Evolutionary conservation across 306 rosid species (phyloP).

Genomic region (Lithocarpus polystachyus): DNA sequence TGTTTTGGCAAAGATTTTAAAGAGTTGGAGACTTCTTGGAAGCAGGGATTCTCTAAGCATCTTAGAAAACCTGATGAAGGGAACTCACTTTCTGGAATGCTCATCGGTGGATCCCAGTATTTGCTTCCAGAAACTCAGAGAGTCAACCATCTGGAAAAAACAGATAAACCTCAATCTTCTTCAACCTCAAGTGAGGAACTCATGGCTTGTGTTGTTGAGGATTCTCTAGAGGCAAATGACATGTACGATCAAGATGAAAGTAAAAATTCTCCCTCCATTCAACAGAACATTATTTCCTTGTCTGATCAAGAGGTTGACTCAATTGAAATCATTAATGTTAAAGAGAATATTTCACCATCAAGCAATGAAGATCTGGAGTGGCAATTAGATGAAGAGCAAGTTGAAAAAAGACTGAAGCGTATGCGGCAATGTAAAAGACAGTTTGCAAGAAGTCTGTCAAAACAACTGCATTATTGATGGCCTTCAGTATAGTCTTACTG

Average conservation of each 20-base stretch:
- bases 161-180: conserved; percentile 14
- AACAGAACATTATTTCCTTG: conserved; percentile 7
- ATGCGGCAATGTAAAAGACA: conserved; percentile 21
- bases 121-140: conserved; percentile 20
- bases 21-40: conserved; percentile 25
- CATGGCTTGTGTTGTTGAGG: conserved; percentile 40
- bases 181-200: conserved; percentile 36
- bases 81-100: conserved; percentile 17
- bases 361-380: conserved; percentile 19
- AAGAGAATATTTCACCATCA: conserved; percentile 23
- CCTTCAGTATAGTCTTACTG: conserved; percentile 18
- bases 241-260: conserved; percentile 20
- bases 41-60: conserved; percentile 25
- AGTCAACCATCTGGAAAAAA: conserved; percentile 24
- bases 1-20: conserved; percentile 22
- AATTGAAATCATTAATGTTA: conserved; percentile 17
- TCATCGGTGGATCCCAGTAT: conserved; percentile 11
- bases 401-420: conserved; percentile 39
- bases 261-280: conserved; percentile 1
- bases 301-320: conserved; percentile 12
- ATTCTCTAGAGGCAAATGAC: conserved; percentile 47
- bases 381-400: conserved; percentile 13
- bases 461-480: conserved; percentile 18
- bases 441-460: conserved; percentile 32
- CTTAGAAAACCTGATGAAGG: conserved; percentile 8